Evolutionary conservation across 2,329 filamentous ascomycete species (phyloP), one percentile per base, ranked within the genome.

Genomic region (Penicillium psychrosexuale): DNA sequence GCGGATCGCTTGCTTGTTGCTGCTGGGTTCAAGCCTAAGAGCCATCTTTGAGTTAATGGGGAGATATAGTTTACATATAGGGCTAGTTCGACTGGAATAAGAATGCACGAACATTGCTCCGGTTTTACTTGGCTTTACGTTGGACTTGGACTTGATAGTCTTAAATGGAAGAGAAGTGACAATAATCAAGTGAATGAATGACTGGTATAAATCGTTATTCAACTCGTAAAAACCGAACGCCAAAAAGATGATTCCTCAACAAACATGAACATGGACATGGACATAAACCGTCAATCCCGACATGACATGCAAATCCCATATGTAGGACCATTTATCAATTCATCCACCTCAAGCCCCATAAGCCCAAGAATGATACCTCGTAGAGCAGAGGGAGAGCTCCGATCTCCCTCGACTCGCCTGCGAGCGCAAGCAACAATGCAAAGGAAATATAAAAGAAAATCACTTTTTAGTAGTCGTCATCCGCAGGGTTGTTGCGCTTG

Each of bases 11-110:
- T 77, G 61, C 57, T 77, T 59, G 61, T 56, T 57, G 68, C 69
- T 24, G 66, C 67, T 56, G 73, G 75, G 15, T 71, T 73, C 39
- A 70, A 71, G 62, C 54, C 62, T 15, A 72, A 71, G 67, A 71
- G 69, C 43, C 69, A 67, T 58, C 62, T 74, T 60, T 74, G 43
- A 53, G 19, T 31, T 12, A 5, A 34, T 43, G 13, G 36, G 13
- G 13, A 49, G 11, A 24, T 47, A 34, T 55, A 28, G 27, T 44
- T 40, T 45, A 12, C 8, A 52, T 46, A 24, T 19, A n/a, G 34
- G 33, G 38, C 46, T 44, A 27, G 8, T 39, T 36, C 17, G 28
- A 28, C 17, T 17, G n/a, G n/a, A 39, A 51, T 46, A 28, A 39
- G 28, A 56, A 44, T 53, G 36, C 43, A 56, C 11, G 5, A 42